Evolutionary conservation across 139 green algal species (phyloP).

Genomic region (Coelastrella sp.): DNA sequence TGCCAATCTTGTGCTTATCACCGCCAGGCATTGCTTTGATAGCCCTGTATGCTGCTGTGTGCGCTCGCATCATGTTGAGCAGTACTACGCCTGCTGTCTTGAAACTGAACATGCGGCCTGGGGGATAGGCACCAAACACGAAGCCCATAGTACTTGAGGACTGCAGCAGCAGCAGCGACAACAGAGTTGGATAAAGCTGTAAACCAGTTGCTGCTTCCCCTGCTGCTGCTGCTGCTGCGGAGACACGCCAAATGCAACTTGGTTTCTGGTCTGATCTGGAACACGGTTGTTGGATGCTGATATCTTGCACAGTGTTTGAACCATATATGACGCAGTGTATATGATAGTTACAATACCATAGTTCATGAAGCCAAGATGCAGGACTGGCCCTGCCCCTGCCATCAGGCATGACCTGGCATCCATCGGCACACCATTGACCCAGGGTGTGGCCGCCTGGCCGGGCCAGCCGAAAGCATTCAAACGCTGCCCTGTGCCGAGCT

Average conservation of each 20-base stretch:
- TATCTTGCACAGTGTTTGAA: too few species aligned
- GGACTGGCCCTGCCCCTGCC: too few species aligned
- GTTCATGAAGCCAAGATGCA: too few species aligned
- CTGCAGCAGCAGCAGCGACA: constrained; percentile 1
- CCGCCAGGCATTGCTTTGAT: constrained; percentile 63
- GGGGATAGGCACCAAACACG: constrained; percentile 45
- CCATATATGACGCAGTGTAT: too few species aligned
- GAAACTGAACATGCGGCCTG: constrained; percentile 25
- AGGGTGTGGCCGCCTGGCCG: too few species aligned
- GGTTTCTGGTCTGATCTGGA: too few species aligned
- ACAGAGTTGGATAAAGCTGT: neutral
- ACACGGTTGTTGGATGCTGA: too few species aligned
- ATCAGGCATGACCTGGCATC: too few species aligned
- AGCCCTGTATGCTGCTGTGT: constrained; percentile 59
- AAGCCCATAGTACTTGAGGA: constrained; percentile 41
- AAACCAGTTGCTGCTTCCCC: neutral
- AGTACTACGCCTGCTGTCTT: constrained; percentile 43
- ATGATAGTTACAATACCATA: too few species aligned
- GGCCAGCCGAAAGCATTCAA: neutral
- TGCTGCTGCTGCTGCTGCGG: neutral
- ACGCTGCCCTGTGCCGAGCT: neutral
- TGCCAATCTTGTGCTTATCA: constrained; percentile 6
- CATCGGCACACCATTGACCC: too few species aligned
- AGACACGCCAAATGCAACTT: too few species aligned
- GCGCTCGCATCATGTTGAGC: constrained; percentile 61